Conservation (phyloP, 805 yeast species). For the Ogataea zsoltii region DNA sequence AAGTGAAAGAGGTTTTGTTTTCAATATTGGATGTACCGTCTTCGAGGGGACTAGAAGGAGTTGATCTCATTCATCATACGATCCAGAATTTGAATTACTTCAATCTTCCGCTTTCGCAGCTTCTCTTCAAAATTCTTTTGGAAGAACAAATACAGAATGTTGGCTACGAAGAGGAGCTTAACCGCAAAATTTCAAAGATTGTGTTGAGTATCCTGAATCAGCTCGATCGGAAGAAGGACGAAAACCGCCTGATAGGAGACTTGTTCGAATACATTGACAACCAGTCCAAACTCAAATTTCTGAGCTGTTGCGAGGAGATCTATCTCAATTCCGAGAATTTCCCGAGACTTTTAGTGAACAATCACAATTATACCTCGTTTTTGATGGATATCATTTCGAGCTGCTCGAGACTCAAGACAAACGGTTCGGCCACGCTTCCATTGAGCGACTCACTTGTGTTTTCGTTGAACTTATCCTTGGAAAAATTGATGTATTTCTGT, state of each 20-base stretch:
- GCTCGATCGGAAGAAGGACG: slow-evolving; percentile 13
- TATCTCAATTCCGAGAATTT: slow-evolving; percentile 43
- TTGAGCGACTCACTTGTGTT: slow-evolving; percentile 41
- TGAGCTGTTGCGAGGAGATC: slow-evolving; percentile 41
- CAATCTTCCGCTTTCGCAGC: slow-evolving; percentile 44
- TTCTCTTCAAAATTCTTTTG: slow-evolving; percentile 36
- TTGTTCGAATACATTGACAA: slow-evolving; percentile 40
- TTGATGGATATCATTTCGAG: slow-evolving; percentile 48
- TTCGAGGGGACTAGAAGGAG: slow-evolving; percentile 4
- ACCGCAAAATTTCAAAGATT: slow-evolving; percentile 7
- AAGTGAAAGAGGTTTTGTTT: slow-evolving; percentile 19
- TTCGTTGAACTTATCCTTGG: slow-evolving; percentile 41
- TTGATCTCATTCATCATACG: slow-evolving; percentile 12
- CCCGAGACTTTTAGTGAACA: slow-evolving; percentile 32
- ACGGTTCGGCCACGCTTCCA: slow-evolving; percentile 17
- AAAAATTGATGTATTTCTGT: slow-evolving; percentile 37
- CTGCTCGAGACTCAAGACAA: slow-evolving; percentile 38
- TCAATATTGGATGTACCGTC: slow-evolving; percentile 16
- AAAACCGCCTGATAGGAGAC: slow-evolving; percentile 34
- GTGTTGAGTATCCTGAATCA: slow-evolving; percentile 15
- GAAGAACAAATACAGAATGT: slow-evolving; percentile 18
- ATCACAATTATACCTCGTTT: slow-evolving; percentile 37
- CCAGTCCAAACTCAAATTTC: slow-evolving; percentile 32
- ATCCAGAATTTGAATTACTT: slow-evolving; percentile 37
- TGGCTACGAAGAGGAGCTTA: slow-evolving; percentile 15